phyloP scores from a whole-genome alignment of 495 filamentous ascomycete genomes.

The Emericellopsis terricola region DNA sequence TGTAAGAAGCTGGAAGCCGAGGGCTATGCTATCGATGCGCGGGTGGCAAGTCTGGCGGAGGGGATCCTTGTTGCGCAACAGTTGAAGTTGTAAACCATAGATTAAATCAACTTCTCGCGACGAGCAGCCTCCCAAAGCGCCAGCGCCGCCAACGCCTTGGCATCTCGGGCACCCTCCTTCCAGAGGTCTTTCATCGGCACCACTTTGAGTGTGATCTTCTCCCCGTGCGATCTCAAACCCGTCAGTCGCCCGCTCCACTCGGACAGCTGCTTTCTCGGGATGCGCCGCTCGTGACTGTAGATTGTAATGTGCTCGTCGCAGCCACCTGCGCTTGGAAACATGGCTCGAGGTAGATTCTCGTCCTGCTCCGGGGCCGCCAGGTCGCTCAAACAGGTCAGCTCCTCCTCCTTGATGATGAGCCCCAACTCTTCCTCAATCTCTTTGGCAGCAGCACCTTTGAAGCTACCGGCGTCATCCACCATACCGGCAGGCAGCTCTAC shows the following conservation, averaged over 20 bases:
- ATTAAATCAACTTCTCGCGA: constrained; percentile 32
- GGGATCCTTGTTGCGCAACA: constrained; percentile 64
- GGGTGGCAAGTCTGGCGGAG: constrained; percentile 69
- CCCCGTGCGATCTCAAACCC: constrained; percentile 56
- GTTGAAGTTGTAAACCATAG: constrained; percentile 14
- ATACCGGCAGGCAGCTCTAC: constrained; percentile 78
- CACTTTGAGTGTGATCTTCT: constrained; percentile 66
- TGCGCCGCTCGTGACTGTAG: constrained; percentile 52
- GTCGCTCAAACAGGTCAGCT: constrained; percentile 37
- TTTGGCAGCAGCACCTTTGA: constrained; percentile 58
- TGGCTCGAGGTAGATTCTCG: constrained; percentile 37
- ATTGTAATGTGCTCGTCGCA: constrained; percentile 75
- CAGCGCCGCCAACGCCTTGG: constrained; percentile 59
- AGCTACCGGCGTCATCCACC: constrained; percentile 62
- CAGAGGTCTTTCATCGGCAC: constrained; percentile 57
- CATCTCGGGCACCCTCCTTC: constrained; percentile 59
- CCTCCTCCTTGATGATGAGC: constrained; percentile 25
- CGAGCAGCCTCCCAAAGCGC: constrained; percentile 60
- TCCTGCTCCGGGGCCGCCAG: constrained; percentile 31
- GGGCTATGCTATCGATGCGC: constrained; percentile 72
- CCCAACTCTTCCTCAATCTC: constrained; percentile 77
- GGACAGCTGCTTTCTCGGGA: constrained; percentile 43
- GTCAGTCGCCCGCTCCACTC: constrained; percentile 61
- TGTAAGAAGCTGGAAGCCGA: constrained; percentile 49
- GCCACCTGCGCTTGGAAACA: constrained; percentile 65